A percentile compares a stretch with the other conserved stretches of the same genome.
Evolutionary conservation across 2,329 filamentous ascomycete species (phyloP).

Genomic region (Lachnellula hyalina): DNA sequence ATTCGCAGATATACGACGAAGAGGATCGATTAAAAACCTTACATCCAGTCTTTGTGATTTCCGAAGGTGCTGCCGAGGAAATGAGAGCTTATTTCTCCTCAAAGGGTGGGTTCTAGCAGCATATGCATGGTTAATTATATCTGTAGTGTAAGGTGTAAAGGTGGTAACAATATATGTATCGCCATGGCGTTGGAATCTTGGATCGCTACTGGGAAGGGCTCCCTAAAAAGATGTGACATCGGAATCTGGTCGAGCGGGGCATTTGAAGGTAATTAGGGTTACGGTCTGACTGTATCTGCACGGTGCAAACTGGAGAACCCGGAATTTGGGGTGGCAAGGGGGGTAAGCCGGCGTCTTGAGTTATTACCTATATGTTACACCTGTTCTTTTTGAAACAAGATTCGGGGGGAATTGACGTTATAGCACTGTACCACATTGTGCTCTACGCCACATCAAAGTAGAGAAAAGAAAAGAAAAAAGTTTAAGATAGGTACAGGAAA

Average conservation of each 20-base stretch:
- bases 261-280: not conserved
- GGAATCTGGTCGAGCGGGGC: not conserved
- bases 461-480: too few species aligned
- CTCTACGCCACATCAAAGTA: too few species aligned
- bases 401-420: too few species aligned
- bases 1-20: conserved; percentile 62
- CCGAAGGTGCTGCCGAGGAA: conserved; percentile 46
- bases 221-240: not conserved
- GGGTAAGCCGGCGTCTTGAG: not conserved
- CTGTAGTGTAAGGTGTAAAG: not conserved
- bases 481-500: too few species aligned
- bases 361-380: too few species aligned
- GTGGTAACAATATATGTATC: not conserved
- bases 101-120: conserved; percentile 25
- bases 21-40: conserved; percentile 63
- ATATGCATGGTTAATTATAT: not conserved
- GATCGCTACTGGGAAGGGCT: not conserved
- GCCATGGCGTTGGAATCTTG: conserved; percentile 2
- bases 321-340: not conserved
- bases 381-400: too few species aligned
- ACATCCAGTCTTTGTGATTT: conserved; percentile 83
- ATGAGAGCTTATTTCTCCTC: conserved; percentile 27
- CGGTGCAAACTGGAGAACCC: not conserved
- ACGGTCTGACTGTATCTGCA: not conserved
- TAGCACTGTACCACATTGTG: too few species aligned